Conservation (phyloP, 371 early-diverging fungal species). For the Mortierella polycephala region DNA sequence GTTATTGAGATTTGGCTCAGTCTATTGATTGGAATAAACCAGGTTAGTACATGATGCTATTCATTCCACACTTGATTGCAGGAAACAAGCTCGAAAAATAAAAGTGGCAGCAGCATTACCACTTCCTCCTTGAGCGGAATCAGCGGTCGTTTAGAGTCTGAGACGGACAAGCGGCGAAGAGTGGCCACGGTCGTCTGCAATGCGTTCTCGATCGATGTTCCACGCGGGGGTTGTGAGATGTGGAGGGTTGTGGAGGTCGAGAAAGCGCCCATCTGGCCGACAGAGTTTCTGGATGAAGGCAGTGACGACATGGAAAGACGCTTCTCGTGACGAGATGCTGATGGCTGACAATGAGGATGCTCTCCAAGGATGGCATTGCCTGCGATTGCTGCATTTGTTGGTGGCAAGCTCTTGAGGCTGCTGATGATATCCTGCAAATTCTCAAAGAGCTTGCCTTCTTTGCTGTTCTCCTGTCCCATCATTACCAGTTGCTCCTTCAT, state of each 20-base stretch:
- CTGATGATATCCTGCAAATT: slow-evolving; percentile 68
- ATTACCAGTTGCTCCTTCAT: slow-evolving; percentile 42
- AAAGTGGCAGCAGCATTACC: slow-evolving; percentile 9
- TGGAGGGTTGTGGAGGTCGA: slow-evolving; percentile 31
- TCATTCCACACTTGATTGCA: neutral
- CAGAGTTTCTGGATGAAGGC: slow-evolving; percentile 15
- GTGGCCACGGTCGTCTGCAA: slow-evolving; percentile 46
- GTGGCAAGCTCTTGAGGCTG: slow-evolving; percentile 63
- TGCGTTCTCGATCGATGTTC: slow-evolving; percentile 33
- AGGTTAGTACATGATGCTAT: neutral
- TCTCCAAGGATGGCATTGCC: neutral
- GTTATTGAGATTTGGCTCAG: neutral
- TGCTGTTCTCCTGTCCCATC: slow-evolving; percentile 11
- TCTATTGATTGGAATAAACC: neutral
- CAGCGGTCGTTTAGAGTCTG: slow-evolving; percentile 31
- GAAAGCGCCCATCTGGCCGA: slow-evolving; percentile 6
- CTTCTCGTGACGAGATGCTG: slow-evolving; percentile 52
- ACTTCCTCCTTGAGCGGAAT: slow-evolving; percentile 25
- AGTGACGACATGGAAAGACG: slow-evolving; percentile 57
- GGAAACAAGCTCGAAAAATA: neutral
- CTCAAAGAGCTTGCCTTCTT: slow-evolving; percentile 52
- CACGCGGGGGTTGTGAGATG: slow-evolving; percentile 46
- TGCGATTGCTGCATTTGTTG: slow-evolving; percentile 21
- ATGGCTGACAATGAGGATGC: neutral
- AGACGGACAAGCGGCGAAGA: slow-evolving; percentile 43